These are phyloP conservation scores for Guyanaporus albipodus DNA, from an alignment of 768 basidiomycete species.

Conservation along the genomic window DNA sequence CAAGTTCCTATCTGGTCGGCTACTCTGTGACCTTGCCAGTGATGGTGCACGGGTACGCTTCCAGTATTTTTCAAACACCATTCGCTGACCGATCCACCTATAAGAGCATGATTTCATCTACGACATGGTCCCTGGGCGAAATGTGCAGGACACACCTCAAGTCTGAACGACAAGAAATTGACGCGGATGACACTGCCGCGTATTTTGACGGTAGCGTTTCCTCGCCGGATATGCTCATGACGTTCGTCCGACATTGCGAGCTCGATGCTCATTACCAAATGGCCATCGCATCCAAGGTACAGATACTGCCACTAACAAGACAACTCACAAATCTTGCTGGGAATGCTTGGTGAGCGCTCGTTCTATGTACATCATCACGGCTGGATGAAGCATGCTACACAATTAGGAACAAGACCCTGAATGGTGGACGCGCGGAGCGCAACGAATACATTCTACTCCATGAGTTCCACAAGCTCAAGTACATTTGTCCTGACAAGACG, in stretches of 20 bases:
- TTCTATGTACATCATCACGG: background rate
- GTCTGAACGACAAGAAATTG: constrained; percentile 86
- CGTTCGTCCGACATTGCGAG: constrained; percentile 91
- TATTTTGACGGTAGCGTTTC: constrained; percentile 85
- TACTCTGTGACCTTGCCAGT: constrained; percentile 90
- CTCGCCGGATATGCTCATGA: constrained; percentile 72
- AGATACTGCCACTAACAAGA: constrained; percentile 86
- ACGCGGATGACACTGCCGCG: constrained; percentile 88
- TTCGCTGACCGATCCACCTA: background rate
- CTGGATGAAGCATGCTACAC: background rate
- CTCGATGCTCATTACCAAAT: constrained; percentile 96
- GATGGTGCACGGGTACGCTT: constrained; percentile 83
- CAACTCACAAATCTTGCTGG: constrained; percentile 95
- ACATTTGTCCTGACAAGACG: constrained; percentile 92
- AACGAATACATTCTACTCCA: constrained; percentile 99
- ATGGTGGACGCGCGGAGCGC: constrained; percentile 95
- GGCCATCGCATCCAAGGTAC: constrained; percentile 93
- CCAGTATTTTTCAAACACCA: background rate
- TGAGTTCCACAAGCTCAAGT: constrained; percentile 95
- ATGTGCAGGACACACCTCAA: constrained; percentile 92
- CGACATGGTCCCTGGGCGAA: constrained; percentile 97
- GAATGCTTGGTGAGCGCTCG: constrained; percentile 77
- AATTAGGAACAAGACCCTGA: constrained; percentile 90
- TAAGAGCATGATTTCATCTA: constrained; percentile 94
- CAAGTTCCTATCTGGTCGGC: constrained; percentile 75